Percentiles rank a stretch among this genome's conserved stretches.
Conservation (phyloP, 1,284 basidiomycete species). For the Fomitopsis palustris region DNA sequence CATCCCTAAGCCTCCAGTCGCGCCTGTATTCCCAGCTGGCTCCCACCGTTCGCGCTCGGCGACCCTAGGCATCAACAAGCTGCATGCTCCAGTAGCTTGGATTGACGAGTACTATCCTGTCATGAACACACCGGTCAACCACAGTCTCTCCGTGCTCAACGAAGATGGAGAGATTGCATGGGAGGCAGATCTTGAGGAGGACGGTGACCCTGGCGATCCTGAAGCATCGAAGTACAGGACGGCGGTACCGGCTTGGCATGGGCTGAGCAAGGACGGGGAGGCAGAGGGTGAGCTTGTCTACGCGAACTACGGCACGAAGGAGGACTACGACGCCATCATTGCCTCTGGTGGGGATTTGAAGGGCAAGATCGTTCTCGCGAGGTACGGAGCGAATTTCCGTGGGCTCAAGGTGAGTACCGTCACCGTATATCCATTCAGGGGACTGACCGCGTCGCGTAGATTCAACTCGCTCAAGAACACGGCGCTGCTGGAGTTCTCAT, state of each 20-base stretch:
- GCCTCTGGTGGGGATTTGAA: slow-evolving; percentile 66
- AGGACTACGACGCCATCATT: slow-evolving; percentile 38
- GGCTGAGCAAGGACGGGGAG: slow-evolving; percentile 62
- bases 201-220: slow-evolving; percentile 58
- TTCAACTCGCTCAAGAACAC: slow-evolving; percentile 79
- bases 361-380: slow-evolving; percentile 80
- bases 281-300: slow-evolving; percentile 74
- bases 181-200: slow-evolving; percentile 69
- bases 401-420: slow-evolving; percentile 64
- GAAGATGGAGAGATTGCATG: slow-evolving; percentile 56
- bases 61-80: slow-evolving; percentile 51
- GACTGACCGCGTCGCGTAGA: slow-evolving; percentile 33
- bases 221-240: slow-evolving; percentile 60
- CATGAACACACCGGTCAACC: slow-evolving; percentile 71
- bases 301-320: slow-evolving; percentile 78
- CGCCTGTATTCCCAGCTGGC: slow-evolving; percentile 62
- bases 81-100: slow-evolving; percentile 61
- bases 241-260: slow-evolving; percentile 66
- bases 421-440: background rate
- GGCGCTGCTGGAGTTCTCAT: slow-evolving; percentile 78
- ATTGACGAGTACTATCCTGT: slow-evolving; percentile 82
- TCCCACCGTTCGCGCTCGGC: slow-evolving; percentile 58
- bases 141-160: slow-evolving; percentile 57
- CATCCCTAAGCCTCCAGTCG: slow-evolving; percentile 39
- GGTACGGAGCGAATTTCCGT: slow-evolving; percentile 81